Conservation (phyloP, 768 basidiomycete species). For the Pleurotus salmoneostramineus region DNA sequence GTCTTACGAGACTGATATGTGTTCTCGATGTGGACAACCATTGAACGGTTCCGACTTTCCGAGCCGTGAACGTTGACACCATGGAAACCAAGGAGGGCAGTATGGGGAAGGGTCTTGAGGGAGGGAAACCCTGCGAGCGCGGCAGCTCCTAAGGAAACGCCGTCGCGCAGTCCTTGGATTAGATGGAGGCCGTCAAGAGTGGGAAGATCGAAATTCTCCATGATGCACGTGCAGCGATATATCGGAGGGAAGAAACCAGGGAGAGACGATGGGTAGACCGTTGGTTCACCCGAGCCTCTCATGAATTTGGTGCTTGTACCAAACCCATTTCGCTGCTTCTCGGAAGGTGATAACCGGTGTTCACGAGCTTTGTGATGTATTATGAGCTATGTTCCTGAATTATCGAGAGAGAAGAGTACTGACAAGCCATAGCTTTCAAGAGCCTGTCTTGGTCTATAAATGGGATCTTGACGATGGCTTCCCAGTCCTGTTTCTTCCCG, state of each 20-base stretch:
- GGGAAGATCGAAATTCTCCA: slow-evolving; percentile 85
- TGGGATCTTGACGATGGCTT: slow-evolving; percentile 97
- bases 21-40: slow-evolving; percentile 84
- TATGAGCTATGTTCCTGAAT: background rate
- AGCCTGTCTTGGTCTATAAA: slow-evolving; percentile 87
- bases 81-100: slow-evolving; percentile 74
- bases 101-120: slow-evolving; percentile 82
- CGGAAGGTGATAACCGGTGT: slow-evolving; percentile 70
- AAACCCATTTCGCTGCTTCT: slow-evolving; percentile 68
- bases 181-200: slow-evolving; percentile 83
- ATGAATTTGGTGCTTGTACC: slow-evolving; percentile 81
- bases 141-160: slow-evolving; percentile 79
- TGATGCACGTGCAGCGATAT: slow-evolving; percentile 71
- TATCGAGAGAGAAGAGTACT: slow-evolving; percentile 19
- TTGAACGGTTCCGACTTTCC: slow-evolving; percentile 90
- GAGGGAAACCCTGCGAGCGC: slow-evolving; percentile 97
- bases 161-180: slow-evolving; percentile 82
- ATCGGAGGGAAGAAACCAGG: slow-evolving; percentile 95
- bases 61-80: slow-evolving; percentile 91
- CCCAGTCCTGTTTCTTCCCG: slow-evolving; percentile 99
- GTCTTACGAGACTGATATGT: slow-evolving; percentile 62
- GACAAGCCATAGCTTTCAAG: slow-evolving; percentile 79
- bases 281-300: slow-evolving; percentile 61
- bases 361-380: slow-evolving; percentile 55
- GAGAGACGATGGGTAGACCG: slow-evolving; percentile 82